Evolutionary conservation across 768 basidiomycete genomes (phyloP).

Genomic region (Mycena galericulata): DNA sequence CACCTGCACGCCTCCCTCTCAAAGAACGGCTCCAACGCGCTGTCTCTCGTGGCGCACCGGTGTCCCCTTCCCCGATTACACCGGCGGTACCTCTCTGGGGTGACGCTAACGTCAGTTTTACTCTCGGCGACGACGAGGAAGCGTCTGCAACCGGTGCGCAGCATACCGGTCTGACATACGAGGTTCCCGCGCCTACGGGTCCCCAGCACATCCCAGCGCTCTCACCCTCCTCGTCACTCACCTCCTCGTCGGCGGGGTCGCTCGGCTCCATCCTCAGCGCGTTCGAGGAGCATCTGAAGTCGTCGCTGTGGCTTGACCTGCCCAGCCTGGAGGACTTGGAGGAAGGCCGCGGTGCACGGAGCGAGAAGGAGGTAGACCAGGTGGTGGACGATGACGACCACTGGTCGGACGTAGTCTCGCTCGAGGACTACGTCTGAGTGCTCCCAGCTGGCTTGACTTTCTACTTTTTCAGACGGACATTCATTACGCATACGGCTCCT

Average conservation of each 20-base stretch:
- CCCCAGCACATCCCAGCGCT: no score
- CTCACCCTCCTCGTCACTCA: not conserved
- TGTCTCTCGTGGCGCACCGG: not conserved
- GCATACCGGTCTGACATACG: no score
- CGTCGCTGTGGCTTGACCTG: not conserved
- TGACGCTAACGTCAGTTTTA: conserved; percentile 8
- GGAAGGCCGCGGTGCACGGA: not conserved
- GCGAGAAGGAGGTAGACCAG: no score
- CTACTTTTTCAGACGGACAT: no score
- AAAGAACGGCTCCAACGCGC: conserved; percentile 11
- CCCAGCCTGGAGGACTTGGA: not conserved
- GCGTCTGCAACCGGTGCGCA: no score
- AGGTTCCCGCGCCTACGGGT: no score
- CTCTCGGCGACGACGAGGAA: not conserved
- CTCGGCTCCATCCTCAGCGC: not conserved
- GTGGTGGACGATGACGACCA: not conserved
- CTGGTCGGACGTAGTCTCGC: conserved; percentile 7
- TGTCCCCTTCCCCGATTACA: not conserved
- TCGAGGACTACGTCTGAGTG: not conserved
- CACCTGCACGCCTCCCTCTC: conserved; percentile 4
- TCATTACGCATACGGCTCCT: no score
- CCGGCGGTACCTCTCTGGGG: conserved; percentile 23
- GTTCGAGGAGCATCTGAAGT: not conserved
- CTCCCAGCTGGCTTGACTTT: no score
- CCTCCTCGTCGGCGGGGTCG: not conserved